Evolutionary conservation across 176 grass and related monocot species (phyloP).

Genomic region (Stipa capillata): DNA sequence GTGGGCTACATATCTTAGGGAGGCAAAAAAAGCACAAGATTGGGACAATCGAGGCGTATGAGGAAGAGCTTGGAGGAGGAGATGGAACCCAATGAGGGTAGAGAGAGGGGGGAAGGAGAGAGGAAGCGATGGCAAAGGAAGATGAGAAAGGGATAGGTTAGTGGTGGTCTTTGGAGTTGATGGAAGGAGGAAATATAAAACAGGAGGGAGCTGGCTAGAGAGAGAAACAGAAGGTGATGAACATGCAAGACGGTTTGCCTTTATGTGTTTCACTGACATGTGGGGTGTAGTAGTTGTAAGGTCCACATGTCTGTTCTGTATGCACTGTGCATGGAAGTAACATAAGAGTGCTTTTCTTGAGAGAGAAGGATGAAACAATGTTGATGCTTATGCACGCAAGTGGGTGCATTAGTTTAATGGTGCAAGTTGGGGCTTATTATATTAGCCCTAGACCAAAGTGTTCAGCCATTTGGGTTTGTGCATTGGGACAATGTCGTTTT

Average conservation of each 20-base stretch:
- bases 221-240: constrained; percentile 5
- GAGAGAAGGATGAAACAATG: constrained; percentile 16
- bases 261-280: background rate
- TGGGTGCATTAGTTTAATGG: constrained; percentile 36
- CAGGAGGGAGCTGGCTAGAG: background rate
- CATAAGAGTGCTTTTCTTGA: constrained; percentile 22
- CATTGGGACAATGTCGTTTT: constrained; percentile 10
- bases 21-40: background rate
- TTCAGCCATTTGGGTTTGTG: constrained; percentile 20
- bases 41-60: background rate
- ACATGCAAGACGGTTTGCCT: background rate
- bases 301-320: background rate
- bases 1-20: constrained; percentile 6
- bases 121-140: constrained; percentile 9
- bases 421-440: constrained; percentile 39
- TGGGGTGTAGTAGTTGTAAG: background rate
- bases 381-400: constrained; percentile 57
- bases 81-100: constrained; percentile 22
- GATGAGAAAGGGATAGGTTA: constrained; percentile 30
- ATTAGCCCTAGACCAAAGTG: constrained; percentile 30
- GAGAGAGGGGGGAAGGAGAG: background rate
- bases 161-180: constrained; percentile 38
- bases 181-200: constrained; percentile 37
- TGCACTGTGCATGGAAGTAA: background rate
- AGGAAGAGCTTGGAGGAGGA: background rate